Percentiles rank a stretch among this genome's conserved stretches.
phyloP scores from a whole-genome alignment of 164 flowering plant species.

The Amborella trichopoda region DNA sequence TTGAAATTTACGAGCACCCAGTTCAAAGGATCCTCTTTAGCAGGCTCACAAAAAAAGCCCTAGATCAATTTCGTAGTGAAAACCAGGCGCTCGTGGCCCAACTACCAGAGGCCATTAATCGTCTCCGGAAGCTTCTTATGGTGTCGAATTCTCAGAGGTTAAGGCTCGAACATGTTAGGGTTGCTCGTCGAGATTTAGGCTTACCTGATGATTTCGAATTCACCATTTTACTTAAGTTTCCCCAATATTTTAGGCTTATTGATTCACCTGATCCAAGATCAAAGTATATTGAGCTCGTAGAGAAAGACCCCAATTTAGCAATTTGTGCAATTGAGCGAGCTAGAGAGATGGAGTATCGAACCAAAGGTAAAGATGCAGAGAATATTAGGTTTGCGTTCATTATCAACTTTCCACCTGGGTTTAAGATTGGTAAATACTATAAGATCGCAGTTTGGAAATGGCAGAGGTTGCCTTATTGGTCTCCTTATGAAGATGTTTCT shows the following conservation, averaged over 20 bases:
- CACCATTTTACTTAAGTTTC: conserved; percentile 59
- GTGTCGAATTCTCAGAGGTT: conserved; percentile 59
- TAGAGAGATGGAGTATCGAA: conserved; percentile 82
- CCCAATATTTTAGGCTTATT: conserved; percentile 52
- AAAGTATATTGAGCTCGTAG: conserved; percentile 79
- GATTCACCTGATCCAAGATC: conserved; percentile 50
- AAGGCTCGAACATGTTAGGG: conserved; percentile 66
- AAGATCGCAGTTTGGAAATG: conserved; percentile 93
- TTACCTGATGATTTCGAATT: conserved; percentile 86
- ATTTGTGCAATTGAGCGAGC: conserved; percentile 63
- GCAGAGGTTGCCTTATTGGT: conserved; percentile 95
- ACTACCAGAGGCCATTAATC: conserved; percentile 47
- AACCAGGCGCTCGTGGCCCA: conserved; percentile 58
- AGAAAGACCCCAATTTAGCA: conserved; percentile 38
- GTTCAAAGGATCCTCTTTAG: conserved; percentile 74
- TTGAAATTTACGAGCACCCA: conserved; percentile 85
- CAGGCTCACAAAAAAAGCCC: no score
- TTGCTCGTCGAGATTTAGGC: conserved; percentile 69
- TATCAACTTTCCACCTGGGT: conserved; percentile 90
- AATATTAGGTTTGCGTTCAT: conserved; percentile 67
- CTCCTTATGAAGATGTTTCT: conserved; percentile 83
- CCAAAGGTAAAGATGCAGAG: conserved; percentile 70
- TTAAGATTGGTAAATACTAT: conserved; percentile 74
- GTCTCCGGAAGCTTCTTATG: conserved; percentile 69
- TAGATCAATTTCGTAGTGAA: no score